Evolutionary conservation across 345 rosid genomes (phyloP).

Genomic region (Arabidopsis suecica): DNA sequence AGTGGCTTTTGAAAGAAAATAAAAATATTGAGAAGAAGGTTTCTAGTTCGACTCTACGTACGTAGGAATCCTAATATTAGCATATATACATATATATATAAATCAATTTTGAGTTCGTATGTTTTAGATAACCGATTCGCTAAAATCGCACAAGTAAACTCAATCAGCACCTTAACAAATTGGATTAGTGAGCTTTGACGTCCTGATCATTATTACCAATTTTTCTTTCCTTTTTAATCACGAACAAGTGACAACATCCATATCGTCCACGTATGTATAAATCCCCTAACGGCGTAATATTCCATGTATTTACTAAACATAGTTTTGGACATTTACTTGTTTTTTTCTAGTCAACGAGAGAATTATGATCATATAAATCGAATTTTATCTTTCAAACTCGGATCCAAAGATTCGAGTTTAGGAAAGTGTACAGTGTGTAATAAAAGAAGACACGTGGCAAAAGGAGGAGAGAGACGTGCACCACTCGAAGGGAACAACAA

Average conservation of each 20-base stretch:
- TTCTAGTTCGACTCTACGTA: no score
- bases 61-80: no score
- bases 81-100: no score
- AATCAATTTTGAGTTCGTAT: no score
- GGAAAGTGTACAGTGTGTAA: not conserved
- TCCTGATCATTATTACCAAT: not conserved
- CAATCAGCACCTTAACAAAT: not conserved
- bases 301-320: constrained; percentile 1
- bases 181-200: not conserved
- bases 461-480: constrained; percentile 53
- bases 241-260: constrained; percentile 14
- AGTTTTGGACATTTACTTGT: not conserved
- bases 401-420: constrained; percentile 13
- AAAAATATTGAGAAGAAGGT: no score
- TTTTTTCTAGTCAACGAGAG: not conserved
- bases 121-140: no score
- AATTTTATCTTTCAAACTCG: not conserved
- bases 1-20: no score
- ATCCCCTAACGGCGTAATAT: constrained; percentile 4
- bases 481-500: constrained; percentile 52
- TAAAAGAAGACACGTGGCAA: constrained; percentile 46
- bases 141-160: not conserved
- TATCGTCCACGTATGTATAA: constrained; percentile 25
- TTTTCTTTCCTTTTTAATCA: no score
- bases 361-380: not conserved